Base-by-base conservation (phyloP, 2,329 filamentous ascomycete species). In the Penicillium decumbens region DNA sequence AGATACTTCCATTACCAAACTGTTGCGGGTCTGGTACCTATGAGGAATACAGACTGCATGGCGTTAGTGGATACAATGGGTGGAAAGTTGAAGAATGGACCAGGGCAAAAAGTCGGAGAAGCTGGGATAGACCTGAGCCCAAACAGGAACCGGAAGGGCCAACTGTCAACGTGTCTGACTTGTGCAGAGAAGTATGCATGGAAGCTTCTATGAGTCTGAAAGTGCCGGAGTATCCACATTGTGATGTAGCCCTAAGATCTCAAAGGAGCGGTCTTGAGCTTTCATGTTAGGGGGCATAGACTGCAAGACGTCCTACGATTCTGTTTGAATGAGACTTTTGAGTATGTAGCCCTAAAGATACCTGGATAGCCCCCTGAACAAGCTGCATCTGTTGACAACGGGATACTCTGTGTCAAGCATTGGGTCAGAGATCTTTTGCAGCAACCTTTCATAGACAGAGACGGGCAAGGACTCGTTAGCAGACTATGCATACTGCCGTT, bases 171-270 rank as follows among this genome's bases (percentile, higher is more conserved):
- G 51, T 59, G 60, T 58, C 54, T 45, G 49, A 50, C 24, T 43
- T 41, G 56, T 66, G 62, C 65, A 68, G 53, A 62, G 65, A 69
- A 69, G 59, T 45, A 51, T 64, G 60, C 59, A 62, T 64, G 54
- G 65, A 69, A 67, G 45, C 13, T 66, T 66, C 62, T 59, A 54
- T 62, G 53, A 53, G 15, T 32, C 23, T 28, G 24, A 13, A 23
- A 5, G 24, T 9, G n/a, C 24, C 20, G 15, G 43, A 41, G 39
- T 45, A 41, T 43, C 43, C 40, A 45, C 45, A 49, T 37, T 41
- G 39, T 45, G 48, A 43, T 38, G 35, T 28, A 47, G 45, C 41
- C 29, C 32, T 40, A 20, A 40, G 45, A 47, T 24, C 32, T 43
- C 30, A 55, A 60, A 45, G 37, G 37, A 53, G 50, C 51, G 49